These are phyloP conservation scores for Rubus parviflorus DNA, from an alignment of 306 rosid species.

Conservation along the genomic window DNA sequence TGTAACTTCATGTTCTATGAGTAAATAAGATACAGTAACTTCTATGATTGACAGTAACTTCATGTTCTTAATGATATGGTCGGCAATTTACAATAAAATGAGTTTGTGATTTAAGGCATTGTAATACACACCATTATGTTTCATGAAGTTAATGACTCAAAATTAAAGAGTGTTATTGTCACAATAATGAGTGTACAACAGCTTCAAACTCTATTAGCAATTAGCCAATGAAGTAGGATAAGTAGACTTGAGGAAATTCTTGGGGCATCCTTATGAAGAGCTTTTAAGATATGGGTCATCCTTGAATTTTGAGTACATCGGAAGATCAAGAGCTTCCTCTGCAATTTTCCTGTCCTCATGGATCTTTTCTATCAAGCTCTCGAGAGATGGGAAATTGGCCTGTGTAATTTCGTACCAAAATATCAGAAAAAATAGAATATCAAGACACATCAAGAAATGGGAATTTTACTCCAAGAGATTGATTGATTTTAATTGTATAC, in stretches of 20 bases:
- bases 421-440: constrained; percentile 27
- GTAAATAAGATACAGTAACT: no score
- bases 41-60: neutral
- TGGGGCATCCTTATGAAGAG: constrained; percentile 11
- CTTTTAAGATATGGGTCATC: constrained; percentile 56
- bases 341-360: constrained; percentile 72
- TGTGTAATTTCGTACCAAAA: constrained; percentile 32
- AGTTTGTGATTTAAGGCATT: neutral
- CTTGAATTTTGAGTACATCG: constrained; percentile 63
- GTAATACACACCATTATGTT: neutral
- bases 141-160: neutral
- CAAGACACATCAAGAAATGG: neutral
- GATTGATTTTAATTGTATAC: neutral
- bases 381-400: constrained; percentile 82
- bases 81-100: neutral
- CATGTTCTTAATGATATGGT: neutral
- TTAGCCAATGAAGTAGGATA: neutral
- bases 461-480: neutral
- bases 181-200: neutral
- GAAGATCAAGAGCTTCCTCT: constrained; percentile 85
- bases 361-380: constrained; percentile 72
- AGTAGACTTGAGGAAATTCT: neutral
- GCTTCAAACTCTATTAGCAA: neutral
- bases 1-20: no score
- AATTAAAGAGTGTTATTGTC: neutral